Conservation (phyloP, 2,329 filamentous ascomycete genomes). For the Colletotrichum zoysiae region DNA sequence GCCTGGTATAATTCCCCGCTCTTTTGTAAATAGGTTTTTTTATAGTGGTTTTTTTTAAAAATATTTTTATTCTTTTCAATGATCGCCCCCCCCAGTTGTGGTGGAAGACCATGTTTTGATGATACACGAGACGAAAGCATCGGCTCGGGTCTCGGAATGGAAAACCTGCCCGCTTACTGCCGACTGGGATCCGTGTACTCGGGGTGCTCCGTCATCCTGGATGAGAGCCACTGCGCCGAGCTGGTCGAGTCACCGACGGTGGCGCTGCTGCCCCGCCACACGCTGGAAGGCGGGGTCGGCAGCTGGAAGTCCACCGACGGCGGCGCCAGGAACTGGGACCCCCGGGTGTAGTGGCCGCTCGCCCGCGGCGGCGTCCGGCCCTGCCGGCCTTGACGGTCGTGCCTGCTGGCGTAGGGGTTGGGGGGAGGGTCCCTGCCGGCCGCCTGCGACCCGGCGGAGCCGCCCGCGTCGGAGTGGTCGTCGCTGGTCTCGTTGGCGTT, state of each 20-base stretch:
- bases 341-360: conserved; percentile 24
- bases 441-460: neutral
- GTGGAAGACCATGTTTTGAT: neutral
- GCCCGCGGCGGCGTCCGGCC: conserved; percentile 24
- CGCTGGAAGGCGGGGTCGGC: conserved; percentile 18
- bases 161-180: neutral
- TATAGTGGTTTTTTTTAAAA: neutral
- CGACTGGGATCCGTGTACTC: conserved; percentile 6
- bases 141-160: too few species aligned
- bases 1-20: neutral
- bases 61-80: neutral
- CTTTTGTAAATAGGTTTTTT: neutral
- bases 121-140: neutral
- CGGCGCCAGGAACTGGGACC: conserved; percentile 32
- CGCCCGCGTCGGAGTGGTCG: neutral
- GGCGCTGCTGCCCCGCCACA: conserved; percentile 28
- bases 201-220: conserved; percentile 30
- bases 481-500: neutral
- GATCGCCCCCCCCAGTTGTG: too few species aligned
- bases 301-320: neutral
- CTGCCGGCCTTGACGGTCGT: neutral
- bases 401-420: neutral
- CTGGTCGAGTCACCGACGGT: conserved; percentile 5
- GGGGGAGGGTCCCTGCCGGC: neutral
- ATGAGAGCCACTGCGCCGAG: conserved; percentile 34